These are phyloP conservation scores for Macadamia tetraphylla DNA, from an alignment of 164 flowering plant species.

Conservation along the genomic window DNA sequence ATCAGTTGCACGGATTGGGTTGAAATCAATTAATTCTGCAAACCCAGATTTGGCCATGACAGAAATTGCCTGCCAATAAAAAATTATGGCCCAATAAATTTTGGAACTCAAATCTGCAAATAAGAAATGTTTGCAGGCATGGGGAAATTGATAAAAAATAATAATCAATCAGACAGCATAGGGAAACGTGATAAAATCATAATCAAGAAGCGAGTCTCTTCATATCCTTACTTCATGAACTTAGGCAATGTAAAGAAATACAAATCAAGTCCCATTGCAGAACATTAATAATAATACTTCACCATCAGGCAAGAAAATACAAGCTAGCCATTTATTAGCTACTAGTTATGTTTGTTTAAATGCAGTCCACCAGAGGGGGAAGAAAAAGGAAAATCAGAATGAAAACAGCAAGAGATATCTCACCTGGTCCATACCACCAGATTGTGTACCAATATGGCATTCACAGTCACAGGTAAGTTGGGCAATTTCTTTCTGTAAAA, in stretches of 20 bases:
- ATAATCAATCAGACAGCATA: neutral
- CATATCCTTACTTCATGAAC: too few relatives aligned
- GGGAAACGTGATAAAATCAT: neutral
- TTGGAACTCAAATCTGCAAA: neutral
- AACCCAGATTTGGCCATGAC: conserved; percentile 93
- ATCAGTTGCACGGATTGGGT: conserved; percentile 94
- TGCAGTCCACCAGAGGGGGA: neutral
- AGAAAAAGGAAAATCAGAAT: neutral
- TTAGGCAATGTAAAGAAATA: too few relatives aligned
- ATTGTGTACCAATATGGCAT: conserved; percentile 95
- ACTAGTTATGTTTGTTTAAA: too few relatives aligned
- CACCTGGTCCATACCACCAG: conserved; percentile 99
- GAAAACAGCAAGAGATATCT: conserved; percentile 3
- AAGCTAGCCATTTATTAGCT: too few relatives aligned
- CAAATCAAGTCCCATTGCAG: too few relatives aligned
- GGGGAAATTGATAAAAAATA: neutral
- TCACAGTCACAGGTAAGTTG: conserved; percentile 97
- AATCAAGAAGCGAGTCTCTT: too few relatives aligned
- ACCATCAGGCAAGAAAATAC: too few relatives aligned
- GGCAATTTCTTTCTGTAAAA: conserved; percentile 84
- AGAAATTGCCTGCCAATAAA: conserved; percentile 72
- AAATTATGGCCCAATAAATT: neutral
- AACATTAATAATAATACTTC: too few relatives aligned
- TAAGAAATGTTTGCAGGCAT: neutral
- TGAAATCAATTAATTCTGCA: conserved; percentile 94